Percentiles rank a stretch among this genome's conserved stretches.
Conservation (phyloP, 169 alveolate species). For the Plasmodium vivax region DNA sequence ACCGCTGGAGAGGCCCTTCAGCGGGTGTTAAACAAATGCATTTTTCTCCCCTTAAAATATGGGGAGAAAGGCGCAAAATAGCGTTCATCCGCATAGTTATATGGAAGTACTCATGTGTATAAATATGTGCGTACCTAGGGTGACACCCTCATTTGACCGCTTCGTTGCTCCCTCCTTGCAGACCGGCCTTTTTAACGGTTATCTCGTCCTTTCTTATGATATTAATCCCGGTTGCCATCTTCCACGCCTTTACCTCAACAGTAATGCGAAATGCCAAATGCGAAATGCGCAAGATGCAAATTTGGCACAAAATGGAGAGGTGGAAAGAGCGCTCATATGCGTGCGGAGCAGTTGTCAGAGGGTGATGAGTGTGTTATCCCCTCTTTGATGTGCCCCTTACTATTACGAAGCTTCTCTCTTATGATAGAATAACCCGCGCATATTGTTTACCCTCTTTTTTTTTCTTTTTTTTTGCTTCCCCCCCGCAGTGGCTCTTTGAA, state of each 20-base stretch:
- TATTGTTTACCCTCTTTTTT: background rate
- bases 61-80: background rate
- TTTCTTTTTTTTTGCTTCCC: background rate
- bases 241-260: slow-evolving; percentile 74
- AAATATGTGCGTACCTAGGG: background rate
- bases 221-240: slow-evolving; percentile 59
- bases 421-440: background rate
- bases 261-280: slow-evolving; percentile 2
- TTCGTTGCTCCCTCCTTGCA: background rate
- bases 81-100: background rate
- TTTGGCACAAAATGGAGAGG: background rate
- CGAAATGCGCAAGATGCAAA: background rate
- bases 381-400: background rate
- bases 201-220: slow-evolving; percentile 71
- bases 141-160: background rate
- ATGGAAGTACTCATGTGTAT: background rate
- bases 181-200: slow-evolving; percentile 69
- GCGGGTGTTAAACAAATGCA: background rate
- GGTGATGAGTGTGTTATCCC: background rate
- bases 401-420: background rate
- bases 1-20: background rate
- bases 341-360: background rate
- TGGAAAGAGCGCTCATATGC: background rate
- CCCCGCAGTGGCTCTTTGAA: slow-evolving; percentile 63
- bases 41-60: background rate